Evolutionary conservation across 257 asterid species (phyloP).

Genomic region (Solanum rostratum): DNA sequence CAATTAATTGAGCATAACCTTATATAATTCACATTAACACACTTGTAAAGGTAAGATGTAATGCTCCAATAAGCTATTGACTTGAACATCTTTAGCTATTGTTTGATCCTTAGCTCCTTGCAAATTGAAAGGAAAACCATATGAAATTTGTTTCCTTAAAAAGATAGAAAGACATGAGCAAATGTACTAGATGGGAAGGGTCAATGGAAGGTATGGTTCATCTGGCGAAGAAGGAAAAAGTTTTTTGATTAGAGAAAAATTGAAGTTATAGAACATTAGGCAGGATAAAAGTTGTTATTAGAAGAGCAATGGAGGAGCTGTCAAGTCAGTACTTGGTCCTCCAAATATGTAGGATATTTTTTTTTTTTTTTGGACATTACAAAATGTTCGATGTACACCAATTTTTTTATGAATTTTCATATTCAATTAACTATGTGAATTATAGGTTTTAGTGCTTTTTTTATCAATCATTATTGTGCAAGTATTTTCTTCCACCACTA

Average conservation of each 20-base stretch:
- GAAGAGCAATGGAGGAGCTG: not conserved
- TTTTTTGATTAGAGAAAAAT: not conserved
- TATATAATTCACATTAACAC: not conserved
- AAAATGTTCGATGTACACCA: not conserved
- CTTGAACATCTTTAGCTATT: not conserved
- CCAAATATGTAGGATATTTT: not conserved
- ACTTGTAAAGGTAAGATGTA: not conserved
- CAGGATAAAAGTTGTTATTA: not conserved
- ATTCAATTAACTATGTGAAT: not conserved
- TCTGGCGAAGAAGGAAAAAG: not conserved
- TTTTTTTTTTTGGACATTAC: not conserved
- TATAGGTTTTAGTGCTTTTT: not conserved
- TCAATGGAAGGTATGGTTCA: not conserved
- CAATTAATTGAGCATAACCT: not conserved
- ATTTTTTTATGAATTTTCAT: not conserved
- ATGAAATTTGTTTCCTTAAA: not conserved
- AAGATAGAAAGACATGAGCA: not conserved
- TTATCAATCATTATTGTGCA: not conserved
- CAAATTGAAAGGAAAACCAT: not conserved
- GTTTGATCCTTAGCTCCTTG: not conserved
- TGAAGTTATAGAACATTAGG: not conserved
- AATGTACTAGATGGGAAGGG: not conserved
- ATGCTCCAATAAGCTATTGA: not conserved
- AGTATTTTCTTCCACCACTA: not conserved
- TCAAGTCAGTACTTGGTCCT: not conserved